Evolutionary conservation across 2,329 filamentous ascomycete genomes (phyloP).

Genomic region (Monosporascus sp.): DNA sequence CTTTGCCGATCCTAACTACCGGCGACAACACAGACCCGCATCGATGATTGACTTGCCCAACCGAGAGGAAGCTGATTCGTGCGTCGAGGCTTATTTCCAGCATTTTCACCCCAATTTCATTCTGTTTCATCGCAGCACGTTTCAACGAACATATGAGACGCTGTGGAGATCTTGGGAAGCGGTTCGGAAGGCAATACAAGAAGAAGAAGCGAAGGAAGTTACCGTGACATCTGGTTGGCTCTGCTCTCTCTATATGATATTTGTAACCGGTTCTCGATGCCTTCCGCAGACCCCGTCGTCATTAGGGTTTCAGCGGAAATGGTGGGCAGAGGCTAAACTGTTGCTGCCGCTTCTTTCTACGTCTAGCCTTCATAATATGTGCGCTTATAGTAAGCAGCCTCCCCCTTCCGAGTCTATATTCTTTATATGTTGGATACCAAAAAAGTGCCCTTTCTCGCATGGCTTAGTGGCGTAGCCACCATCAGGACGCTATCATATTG

Average conservation of each 20-base stretch:
- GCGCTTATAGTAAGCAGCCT: conserved; percentile 25
- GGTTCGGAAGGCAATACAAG: conserved; percentile 1
- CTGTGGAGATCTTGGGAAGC: conserved; percentile 26
- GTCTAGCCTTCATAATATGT: conserved; percentile 35
- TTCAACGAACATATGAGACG: conserved; percentile 31
- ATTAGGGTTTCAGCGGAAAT: conserved; percentile 28
- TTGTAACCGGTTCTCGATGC: conserved; percentile 35
- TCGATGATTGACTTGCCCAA: conserved; percentile 25
- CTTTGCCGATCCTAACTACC: conserved; percentile 12
- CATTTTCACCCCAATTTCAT: conserved; percentile 33
- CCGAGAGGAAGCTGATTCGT: conserved; percentile 30
- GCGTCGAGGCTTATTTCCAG: conserved; percentile 35
- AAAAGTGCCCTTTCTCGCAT: no score
- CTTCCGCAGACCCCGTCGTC: conserved; percentile 26
- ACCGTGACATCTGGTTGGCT: conserved; percentile 36
- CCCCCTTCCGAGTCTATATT: background rate
- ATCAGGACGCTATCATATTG: no score
- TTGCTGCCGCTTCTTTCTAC: conserved; percentile 31
- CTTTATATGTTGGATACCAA: no score
- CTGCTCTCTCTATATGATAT: conserved; percentile 34
- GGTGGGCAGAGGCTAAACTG: conserved; percentile 27
- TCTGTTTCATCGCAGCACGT: conserved; percentile 34
- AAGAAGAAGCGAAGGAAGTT: conserved; percentile 18
- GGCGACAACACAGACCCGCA: conserved; percentile 13
- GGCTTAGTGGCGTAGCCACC: no score